Conservation (phyloP, 371 early-diverging fungal genomes). For the Rhizopus microsporus region DNA sequence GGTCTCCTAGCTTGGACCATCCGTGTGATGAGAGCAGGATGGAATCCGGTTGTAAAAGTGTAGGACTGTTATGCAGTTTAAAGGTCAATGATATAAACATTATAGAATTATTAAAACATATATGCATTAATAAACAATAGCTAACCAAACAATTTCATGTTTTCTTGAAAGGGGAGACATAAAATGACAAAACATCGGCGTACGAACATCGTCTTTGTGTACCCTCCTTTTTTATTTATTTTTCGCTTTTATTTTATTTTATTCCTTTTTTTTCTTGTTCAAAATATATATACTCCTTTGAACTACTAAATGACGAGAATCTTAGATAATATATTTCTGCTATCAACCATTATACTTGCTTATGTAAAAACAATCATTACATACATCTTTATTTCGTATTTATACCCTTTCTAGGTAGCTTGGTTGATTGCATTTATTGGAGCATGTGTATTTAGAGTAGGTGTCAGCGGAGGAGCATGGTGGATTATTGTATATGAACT, state of each 20-base stretch:
- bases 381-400: background rate
- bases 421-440: slow-evolving; percentile 51
- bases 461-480: slow-evolving; percentile 32
- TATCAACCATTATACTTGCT: slow-evolving; percentile 32
- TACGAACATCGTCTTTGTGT: background rate
- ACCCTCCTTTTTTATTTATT: background rate
- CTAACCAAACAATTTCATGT: background rate
- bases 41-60: slow-evolving; percentile 30
- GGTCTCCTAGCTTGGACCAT: slow-evolving; percentile 34
- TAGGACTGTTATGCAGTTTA: slow-evolving; percentile 7
- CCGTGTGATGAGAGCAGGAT: slow-evolving; percentile 36
- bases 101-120: too few relatives aligned
- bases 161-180: background rate
- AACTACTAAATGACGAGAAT: slow-evolving; percentile 20
- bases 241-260: slow-evolving; percentile 2
- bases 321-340: slow-evolving; percentile 35
- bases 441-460: slow-evolving; percentile 28
- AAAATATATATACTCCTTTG: background rate
- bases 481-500: slow-evolving; percentile 48
- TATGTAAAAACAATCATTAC: slow-evolving; percentile 8
- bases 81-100: too few relatives aligned
- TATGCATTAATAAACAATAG: too few relatives aligned
- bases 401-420: slow-evolving; percentile 21
- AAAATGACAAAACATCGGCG: background rate
- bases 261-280: slow-evolving; percentile 4